Percentiles rank a stretch among this genome's conserved stretches.
phyloP scores from a whole-genome alignment of 2,329 filamentous ascomycete species.

The Exophiala mesophila region DNA sequence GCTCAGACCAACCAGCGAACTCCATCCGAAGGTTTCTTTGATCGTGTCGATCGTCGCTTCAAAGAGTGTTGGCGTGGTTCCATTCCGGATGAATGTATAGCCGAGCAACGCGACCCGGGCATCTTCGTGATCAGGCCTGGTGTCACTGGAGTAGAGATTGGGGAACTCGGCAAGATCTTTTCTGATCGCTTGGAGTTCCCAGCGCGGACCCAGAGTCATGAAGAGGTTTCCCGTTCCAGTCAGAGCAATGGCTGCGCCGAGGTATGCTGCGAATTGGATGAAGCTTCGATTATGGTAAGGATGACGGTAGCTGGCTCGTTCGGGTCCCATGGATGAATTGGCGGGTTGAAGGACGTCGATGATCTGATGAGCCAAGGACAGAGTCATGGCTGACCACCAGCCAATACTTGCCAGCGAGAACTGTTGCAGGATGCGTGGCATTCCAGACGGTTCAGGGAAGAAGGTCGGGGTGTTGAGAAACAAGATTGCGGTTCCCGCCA shows the following conservation, averaged over 20 bases:
- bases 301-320: constrained; percentile 7
- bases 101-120: constrained; percentile 15
- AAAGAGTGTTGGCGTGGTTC: constrained; percentile 5
- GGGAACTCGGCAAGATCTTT: background rate
- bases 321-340: background rate
- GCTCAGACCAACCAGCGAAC: background rate
- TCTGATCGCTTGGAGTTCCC: constrained; percentile 1
- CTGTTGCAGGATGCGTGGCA: constrained; percentile 10
- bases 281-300: constrained; percentile 17
- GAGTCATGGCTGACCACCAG: constrained; percentile 15
- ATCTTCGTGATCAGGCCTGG: constrained; percentile 6
- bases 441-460: constrained; percentile 2
- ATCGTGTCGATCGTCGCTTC: constrained; percentile 6
- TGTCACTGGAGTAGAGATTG: background rate
- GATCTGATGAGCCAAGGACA: constrained; percentile 16
- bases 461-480: constrained; percentile 11
- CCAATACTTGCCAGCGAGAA: constrained; percentile 19
- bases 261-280: constrained; percentile 14
- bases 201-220: constrained; percentile 14
- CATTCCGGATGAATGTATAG: constrained; percentile 14
- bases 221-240: constrained; percentile 15
- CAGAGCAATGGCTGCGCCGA: constrained; percentile 14
- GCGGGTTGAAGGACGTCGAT: constrained; percentile 14
- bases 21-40: constrained; percentile 9
- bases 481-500: constrained; percentile 11